A percentile compares a stretch with the other conserved stretches of the same genome.
phyloP scores from a whole-genome alignment of 2,329 filamentous ascomycete species.

The Neonectria punicea region DNA sequence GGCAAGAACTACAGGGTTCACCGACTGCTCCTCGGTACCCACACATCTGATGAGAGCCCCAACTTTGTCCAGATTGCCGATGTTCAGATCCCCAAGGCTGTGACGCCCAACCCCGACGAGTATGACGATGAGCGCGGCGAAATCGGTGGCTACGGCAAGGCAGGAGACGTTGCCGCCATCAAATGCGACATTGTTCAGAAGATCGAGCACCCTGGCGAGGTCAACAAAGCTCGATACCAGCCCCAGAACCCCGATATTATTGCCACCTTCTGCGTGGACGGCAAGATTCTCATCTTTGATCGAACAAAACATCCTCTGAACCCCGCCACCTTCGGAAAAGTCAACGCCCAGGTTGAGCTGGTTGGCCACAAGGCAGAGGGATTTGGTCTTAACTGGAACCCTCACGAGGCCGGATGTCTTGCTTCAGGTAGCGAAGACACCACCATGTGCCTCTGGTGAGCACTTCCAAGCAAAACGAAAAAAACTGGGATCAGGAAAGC shows the following conservation, averaged over 20 bases:
- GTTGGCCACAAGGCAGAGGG: slow-evolving; percentile 88
- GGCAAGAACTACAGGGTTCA: slow-evolving; percentile 90
- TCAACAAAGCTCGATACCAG: slow-evolving; percentile 98
- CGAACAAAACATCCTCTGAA: slow-evolving; percentile 89
- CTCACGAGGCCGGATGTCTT: slow-evolving; percentile 81
- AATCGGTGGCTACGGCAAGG: slow-evolving; percentile 90
- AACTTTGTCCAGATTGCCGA: slow-evolving; percentile 97
- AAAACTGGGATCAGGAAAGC: not conserved
- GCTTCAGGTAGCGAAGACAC: slow-evolving; percentile 92
- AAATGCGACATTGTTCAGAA: slow-evolving; percentile 94
- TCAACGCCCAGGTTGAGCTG: slow-evolving; percentile 86
- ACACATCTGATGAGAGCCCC: slow-evolving; percentile 85
- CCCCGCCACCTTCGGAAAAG: slow-evolving; percentile 70
- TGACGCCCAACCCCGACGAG: slow-evolving; percentile 78
- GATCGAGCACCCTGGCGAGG: slow-evolving; percentile 95
- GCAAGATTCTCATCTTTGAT: slow-evolving; percentile 92
- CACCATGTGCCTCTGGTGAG: slow-evolving; percentile 90
- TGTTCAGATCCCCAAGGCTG: slow-evolving; percentile 87
- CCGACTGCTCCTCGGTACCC: slow-evolving; percentile 91
- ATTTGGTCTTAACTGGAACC: slow-evolving; percentile 93
- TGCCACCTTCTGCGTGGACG: slow-evolving; percentile 89
- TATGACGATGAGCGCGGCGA: slow-evolving; percentile 94
- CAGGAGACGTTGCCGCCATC: slow-evolving; percentile 74
- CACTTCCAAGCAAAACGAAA: not conserved
- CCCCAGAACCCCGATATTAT: slow-evolving; percentile 98